Percentiles rank a stretch among this genome's conserved stretches.
Evolutionary conservation across 352 stramenopile species (phyloP).

Genomic region (Globisporangium acanthophoron): DNA sequence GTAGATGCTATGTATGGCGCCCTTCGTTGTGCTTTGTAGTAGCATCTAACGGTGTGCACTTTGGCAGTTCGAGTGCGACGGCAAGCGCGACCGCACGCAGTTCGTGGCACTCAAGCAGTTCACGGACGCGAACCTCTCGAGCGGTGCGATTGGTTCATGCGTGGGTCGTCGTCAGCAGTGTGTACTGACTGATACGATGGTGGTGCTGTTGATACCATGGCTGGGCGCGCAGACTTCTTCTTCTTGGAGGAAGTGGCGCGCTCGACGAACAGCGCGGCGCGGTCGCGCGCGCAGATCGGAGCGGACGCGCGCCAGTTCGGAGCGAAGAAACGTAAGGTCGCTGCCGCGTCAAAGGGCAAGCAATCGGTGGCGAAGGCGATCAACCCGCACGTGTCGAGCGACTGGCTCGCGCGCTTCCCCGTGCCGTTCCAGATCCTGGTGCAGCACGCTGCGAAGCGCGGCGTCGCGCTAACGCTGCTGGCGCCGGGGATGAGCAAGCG

Average conservation of each 20-base stretch:
- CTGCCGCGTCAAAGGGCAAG: constrained; percentile 1
- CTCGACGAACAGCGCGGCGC: constrained; percentile 40
- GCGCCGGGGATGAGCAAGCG: constrained; percentile 82
- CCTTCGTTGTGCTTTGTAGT: too few relatives aligned
- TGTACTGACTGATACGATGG: neutral
- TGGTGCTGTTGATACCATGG: neutral
- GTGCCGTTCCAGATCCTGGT: constrained; percentile 63
- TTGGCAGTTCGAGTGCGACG: constrained; percentile 63
- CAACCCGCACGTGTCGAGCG: constrained; percentile 55
- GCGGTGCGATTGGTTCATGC: constrained; percentile 23
- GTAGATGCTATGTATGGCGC: constrained; percentile 4
- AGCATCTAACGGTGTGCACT: too few relatives aligned
- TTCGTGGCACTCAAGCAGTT: constrained; percentile 69
- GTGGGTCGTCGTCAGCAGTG: neutral
- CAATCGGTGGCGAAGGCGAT: constrained; percentile 12
- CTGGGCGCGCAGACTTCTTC: constrained; percentile 47
- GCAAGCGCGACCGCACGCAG: constrained; percentile 82
- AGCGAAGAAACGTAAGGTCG: constrained; percentile 23
- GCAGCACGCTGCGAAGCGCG: constrained; percentile 59
- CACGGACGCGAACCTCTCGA: constrained; percentile 71
- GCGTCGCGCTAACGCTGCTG: constrained; percentile 61
- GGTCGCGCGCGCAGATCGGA: constrained; percentile 37
- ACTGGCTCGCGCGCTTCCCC: constrained; percentile 74
- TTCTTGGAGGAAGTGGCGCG: constrained; percentile 68
- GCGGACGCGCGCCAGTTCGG: constrained; percentile 23